Percentiles rank a stretch among this genome's conserved stretches.
phyloP scores from a whole-genome alignment of 176 grass and related monocot genomes.

The Oryza rufipogon region DNA sequence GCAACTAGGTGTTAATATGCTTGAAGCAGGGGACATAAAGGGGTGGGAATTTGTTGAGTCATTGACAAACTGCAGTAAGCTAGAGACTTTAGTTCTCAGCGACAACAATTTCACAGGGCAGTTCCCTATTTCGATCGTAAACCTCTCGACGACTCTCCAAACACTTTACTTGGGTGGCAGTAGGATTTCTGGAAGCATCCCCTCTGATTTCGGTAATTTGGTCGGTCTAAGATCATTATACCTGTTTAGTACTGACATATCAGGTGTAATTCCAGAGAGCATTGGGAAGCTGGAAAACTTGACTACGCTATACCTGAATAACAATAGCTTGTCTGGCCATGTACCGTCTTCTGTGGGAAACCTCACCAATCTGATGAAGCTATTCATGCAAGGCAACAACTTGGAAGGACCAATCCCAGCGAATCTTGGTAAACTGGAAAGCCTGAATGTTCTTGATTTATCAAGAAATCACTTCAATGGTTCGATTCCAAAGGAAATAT shows the following conservation, averaged over 20 bases:
- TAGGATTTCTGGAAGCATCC: constrained; percentile 5
- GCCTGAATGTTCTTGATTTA: background rate
- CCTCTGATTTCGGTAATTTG: background rate
- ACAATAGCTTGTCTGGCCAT: background rate
- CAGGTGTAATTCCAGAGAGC: constrained; percentile 17
- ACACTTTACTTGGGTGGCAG: background rate
- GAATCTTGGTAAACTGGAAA: background rate
- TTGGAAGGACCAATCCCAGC: constrained; percentile 14
- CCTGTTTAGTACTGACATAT: background rate
- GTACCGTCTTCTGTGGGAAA: background rate
- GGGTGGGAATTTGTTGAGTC: constrained; percentile 10
- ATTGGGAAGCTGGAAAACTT: background rate
- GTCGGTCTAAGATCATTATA: background rate
- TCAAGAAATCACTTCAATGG: background rate
- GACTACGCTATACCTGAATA: background rate
- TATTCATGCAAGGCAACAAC: background rate
- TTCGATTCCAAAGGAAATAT: constrained; percentile 7
- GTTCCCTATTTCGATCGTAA: background rate
- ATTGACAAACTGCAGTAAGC: background rate
- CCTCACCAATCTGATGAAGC: background rate
- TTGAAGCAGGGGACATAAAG: background rate
- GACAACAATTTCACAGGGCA: background rate
- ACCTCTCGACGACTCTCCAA: background rate
- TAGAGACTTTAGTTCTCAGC: background rate
- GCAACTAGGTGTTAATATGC: background rate